phyloP scores from a whole-genome alignment of 225 moss, liverwort and hornwort species.

The Physcomitrium patens region DNA sequence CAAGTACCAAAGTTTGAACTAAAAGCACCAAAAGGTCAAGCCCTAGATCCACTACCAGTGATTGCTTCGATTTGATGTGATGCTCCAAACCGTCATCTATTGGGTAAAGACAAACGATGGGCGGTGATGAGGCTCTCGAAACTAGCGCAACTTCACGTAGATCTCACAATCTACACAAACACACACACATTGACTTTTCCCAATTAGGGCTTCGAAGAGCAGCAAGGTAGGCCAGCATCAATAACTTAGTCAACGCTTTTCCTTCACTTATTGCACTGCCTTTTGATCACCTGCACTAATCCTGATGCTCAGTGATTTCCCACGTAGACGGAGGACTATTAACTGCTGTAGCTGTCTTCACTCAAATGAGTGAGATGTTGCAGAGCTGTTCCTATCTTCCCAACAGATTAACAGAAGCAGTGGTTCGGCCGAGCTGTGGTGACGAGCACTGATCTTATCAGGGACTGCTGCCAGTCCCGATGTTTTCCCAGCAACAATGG shows the following conservation, averaged over 20 bases:
- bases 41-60: not conserved
- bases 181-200: not conserved
- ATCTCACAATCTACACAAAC: not conserved
- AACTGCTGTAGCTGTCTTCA: not conserved
- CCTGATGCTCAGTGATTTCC: not conserved
- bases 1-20: no score
- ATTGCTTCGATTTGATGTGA: not conserved
- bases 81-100: not conserved
- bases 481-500: not conserved
- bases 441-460: not conserved
- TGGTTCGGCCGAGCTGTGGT: not conserved
- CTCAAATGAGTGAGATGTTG: constrained; percentile 22
- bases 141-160: not conserved
- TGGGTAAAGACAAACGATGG: not conserved
- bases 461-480: not conserved
- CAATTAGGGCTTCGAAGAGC: not conserved
- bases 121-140: constrained; percentile 6
- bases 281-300: not conserved
- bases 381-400: constrained; percentile 1
- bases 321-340: not conserved
- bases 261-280: not conserved
- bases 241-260: not conserved
- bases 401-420: constrained; percentile 2
- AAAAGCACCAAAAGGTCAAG: not conserved
- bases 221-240: not conserved